phyloP scores from a whole-genome alignment of 2,329 filamentous ascomycete species.

The Epichloe festucae region DNA sequence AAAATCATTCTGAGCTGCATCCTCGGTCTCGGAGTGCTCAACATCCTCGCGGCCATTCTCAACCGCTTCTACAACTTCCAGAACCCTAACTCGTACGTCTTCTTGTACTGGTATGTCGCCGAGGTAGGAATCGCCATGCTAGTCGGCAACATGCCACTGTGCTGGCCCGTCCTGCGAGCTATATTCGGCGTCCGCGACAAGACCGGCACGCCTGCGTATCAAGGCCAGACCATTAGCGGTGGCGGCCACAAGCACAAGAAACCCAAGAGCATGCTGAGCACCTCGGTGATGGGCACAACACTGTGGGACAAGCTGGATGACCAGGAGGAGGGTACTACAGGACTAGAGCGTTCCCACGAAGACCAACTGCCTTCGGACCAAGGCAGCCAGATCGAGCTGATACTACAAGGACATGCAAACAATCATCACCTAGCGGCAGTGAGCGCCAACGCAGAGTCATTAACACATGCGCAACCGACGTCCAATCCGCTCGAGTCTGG shows the following conservation, averaged over 20 bases:
- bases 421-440: slow-evolving; percentile 8
- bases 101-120: slow-evolving; percentile 47
- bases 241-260: slow-evolving; percentile 6
- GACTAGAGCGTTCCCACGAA: background rate
- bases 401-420: slow-evolving; percentile 8
- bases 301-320: slow-evolving; percentile 20
- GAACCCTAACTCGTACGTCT: slow-evolving; percentile 39
- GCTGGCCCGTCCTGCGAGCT: slow-evolving; percentile 42
- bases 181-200: slow-evolving; percentile 16
- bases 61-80: slow-evolving; percentile 51
- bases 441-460: slow-evolving; percentile 2
- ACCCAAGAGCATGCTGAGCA: slow-evolving; percentile 5
- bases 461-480: slow-evolving; percentile 4
- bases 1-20: slow-evolving; percentile 41
- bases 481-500: background rate
- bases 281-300: slow-evolving; percentile 11
- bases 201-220: slow-evolving; percentile 14
- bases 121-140: slow-evolving; percentile 46
- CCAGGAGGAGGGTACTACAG: slow-evolving; percentile 7
- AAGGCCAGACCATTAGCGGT: slow-evolving; percentile 9
- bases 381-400: slow-evolving; percentile 19
- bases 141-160: slow-evolving; percentile 47
- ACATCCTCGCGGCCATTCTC: slow-evolving; percentile 42
- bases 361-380: slow-evolving; percentile 6
- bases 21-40: slow-evolving; percentile 42